Percentiles rank a stretch among this genome's conserved stretches.
These are phyloP conservation scores for Serendipita sp. DNA, from an alignment of 1,284 basidiomycete genomes.

Conservation along the genomic window DNA sequence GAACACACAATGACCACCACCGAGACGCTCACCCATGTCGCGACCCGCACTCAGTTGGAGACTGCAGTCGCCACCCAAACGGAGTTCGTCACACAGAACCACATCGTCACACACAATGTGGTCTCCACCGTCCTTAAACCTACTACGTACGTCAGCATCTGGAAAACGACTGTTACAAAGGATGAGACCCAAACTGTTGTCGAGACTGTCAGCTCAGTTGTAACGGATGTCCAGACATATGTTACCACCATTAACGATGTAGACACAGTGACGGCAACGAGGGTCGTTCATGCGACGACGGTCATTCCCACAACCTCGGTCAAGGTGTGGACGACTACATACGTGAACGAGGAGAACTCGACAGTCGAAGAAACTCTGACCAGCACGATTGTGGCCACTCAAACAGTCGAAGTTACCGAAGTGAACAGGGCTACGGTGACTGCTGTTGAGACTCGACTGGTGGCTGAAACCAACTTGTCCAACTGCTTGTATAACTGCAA, in stretches of 20 bases:
- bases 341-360: background rate
- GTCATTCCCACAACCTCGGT: background rate
- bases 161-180: conserved; percentile 15
- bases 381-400: background rate
- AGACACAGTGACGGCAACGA: background rate
- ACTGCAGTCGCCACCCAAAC: conserved; percentile 25
- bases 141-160: conserved; percentile 41
- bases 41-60: conserved; percentile 18
- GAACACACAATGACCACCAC: conserved; percentile 49
- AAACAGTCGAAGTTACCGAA: background rate
- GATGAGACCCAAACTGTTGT: conserved; percentile 13
- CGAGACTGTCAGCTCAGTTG: background rate
- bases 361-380: background rate
- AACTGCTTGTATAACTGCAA: conserved; percentile 2
- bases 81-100: conserved; percentile 26
- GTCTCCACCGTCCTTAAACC: conserved; percentile 30
- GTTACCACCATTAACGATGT: background rate
- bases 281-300: background rate
- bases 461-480: background rate
- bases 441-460: background rate
- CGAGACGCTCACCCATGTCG: conserved; percentile 37
- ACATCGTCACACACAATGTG: conserved; percentile 32
- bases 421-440: background rate
- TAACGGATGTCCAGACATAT: background rate
- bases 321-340: background rate